phyloP scores from a whole-genome alignment of 306 rosid species.

The Gastrolobium villosum region DNA sequence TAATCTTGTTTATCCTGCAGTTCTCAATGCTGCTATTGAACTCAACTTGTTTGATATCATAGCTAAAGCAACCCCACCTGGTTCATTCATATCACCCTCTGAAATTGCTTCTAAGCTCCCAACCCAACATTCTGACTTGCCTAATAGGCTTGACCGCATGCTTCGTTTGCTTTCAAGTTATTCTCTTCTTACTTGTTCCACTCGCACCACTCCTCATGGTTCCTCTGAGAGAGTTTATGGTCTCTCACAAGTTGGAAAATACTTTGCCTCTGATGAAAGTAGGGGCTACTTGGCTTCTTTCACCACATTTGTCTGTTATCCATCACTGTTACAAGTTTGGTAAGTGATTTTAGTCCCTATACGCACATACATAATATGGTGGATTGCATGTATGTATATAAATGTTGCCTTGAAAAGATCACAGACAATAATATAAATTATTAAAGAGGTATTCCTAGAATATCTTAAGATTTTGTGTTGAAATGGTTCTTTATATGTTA shows the following conservation, averaged over 20 bases:
- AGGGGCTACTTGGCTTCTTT: slow-evolving; percentile 29
- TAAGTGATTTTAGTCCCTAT: not conserved
- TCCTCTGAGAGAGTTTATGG: slow-evolving; percentile 22
- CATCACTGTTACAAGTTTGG: not conserved
- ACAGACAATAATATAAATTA: too few species aligned
- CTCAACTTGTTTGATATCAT: slow-evolving; percentile 49
- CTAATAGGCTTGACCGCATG: slow-evolving; percentile 43
- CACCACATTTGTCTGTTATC: not conserved
- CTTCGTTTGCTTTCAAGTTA: slow-evolving; percentile 42
- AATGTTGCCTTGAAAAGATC: too few species aligned
- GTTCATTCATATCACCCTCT: slow-evolving; percentile 26
- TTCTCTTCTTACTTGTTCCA: slow-evolving; percentile 29
- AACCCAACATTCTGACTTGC: slow-evolving; percentile 24
- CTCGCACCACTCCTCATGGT: not conserved
- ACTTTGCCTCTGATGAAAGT: not conserved
- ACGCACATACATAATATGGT: too few species aligned
- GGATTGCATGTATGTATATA: too few species aligned
- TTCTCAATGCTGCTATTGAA: slow-evolving; percentile 33
- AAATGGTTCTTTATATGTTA: too few species aligned
- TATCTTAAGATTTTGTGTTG: too few species aligned
- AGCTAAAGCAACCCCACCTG: slow-evolving; percentile 19
- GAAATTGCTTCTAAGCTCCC: slow-evolving; percentile 44
- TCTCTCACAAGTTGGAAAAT: slow-evolving; percentile 36
- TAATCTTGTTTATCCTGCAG: slow-evolving; percentile 11
- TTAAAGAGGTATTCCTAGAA: too few species aligned